Base-by-base conservation (phyloP, 179 eudicot genomes). In the Spergularia azorica region DNA sequence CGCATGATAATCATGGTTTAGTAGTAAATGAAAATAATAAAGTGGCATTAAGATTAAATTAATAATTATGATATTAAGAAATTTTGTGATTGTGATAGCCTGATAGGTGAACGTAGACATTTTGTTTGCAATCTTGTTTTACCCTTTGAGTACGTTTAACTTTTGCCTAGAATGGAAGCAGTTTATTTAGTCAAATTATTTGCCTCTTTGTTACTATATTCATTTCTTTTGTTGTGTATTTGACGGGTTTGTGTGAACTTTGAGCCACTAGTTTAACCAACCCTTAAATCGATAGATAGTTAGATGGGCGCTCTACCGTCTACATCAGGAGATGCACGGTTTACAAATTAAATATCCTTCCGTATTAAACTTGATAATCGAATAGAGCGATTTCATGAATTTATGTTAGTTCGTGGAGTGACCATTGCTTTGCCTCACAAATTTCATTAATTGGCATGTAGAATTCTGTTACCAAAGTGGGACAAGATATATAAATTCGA, bases 81-180 rank as follows among this genome's bases (percentile, higher is more conserved):
- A 51, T 51, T 46, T 46, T 52, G 71, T 51, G 57, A 67, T 55
- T 55, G 50, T 72, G 64, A 72, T n/a, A n/a, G n/a, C n/a, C n/a
- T n/a, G n/a, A n/a, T 20, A 15, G 43, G 36, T 43, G 65, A 70
- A 70, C 11, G 26, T 54, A 9, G 17, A 46, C 17, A 51, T 21
- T 70, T 59, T 50, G 7, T 6, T 46, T 46, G 50, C 1, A 9
- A 46, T 6, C 50, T 46, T 46, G 39, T 36, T 36, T 69, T 48
- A 69, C 36, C 72, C 57, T 69, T 51, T 69, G 59, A 26, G 58
- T 69, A 70, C 39, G n/a, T 70, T 70, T 58, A 50, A 13, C 18
- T 69, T 69, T 21, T 69, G 43, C 72, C 72, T 20, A 69, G 41
- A 69, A 69, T 69, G 72, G 72, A 67, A 67, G 57, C 56, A 67